These are phyloP conservation scores for Abrus precatorius DNA, from an alignment of 306 rosid genomes.

Conservation along the genomic window DNA sequence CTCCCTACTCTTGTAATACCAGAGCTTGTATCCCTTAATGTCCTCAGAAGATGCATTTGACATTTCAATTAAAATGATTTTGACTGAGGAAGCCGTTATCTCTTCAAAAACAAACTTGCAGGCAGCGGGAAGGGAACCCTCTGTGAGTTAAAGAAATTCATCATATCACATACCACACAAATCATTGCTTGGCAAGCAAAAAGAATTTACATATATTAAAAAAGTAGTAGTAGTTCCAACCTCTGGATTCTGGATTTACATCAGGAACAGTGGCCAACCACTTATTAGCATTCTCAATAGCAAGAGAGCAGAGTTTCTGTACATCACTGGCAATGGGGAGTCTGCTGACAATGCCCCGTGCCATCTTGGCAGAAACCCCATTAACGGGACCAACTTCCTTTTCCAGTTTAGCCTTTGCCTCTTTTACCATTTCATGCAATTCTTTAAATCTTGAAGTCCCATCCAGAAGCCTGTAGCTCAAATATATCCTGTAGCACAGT, in stretches of 20 bases:
- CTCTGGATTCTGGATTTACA: slow-evolving; percentile 74
- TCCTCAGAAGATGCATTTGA: slow-evolving; percentile 65
- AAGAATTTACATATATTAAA: slow-evolving; percentile 8
- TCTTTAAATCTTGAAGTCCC: slow-evolving; percentile 89
- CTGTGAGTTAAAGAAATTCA: slow-evolving; percentile 58
- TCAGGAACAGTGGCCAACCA: slow-evolving; percentile 75
- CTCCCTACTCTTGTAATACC: slow-evolving; percentile 87
- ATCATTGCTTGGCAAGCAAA: slow-evolving; percentile 38
- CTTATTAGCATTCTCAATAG: slow-evolving; percentile 84
- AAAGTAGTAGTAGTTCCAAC: slow-evolving; percentile 55
- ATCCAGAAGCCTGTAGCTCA: slow-evolving; percentile 89
- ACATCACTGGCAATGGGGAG: slow-evolving; percentile 91
- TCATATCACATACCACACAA: slow-evolving; percentile 35
- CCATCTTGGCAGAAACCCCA: slow-evolving; percentile 95
- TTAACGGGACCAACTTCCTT: slow-evolving; percentile 89
- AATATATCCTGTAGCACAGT: slow-evolving; percentile 88
- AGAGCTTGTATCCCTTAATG: slow-evolving; percentile 91
- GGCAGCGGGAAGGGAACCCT: slow-evolving; percentile 98
- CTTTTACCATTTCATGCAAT: slow-evolving; percentile 79
- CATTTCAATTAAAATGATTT: slow-evolving; percentile 82
- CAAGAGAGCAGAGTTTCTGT: slow-evolving; percentile 88
- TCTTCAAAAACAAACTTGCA: slow-evolving; percentile 98
- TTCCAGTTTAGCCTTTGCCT: slow-evolving; percentile 90
- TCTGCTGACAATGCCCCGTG: slow-evolving; percentile 96
- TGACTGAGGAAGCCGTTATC: slow-evolving; percentile 79